Evolutionary conservation across 306 rosid genomes (phyloP).

Genomic region (Lathyrus aphaca): DNA sequence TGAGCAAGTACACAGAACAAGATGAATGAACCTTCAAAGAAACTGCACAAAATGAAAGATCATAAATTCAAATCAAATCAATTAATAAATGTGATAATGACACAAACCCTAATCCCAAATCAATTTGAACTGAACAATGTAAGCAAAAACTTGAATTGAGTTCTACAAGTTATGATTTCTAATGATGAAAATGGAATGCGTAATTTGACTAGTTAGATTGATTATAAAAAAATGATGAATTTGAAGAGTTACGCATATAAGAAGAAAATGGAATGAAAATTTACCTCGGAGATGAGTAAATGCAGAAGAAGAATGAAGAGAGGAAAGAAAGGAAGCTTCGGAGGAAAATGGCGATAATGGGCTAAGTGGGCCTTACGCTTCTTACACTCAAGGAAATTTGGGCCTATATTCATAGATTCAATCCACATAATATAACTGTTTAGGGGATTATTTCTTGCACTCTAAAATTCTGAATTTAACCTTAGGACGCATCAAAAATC

Average conservation of each 20-base stretch:
- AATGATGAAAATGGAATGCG: neutral
- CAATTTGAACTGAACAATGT: neutral
- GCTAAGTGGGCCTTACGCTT: neutral
- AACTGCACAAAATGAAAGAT: constrained; percentile 41
- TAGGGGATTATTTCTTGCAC: too few relatives aligned
- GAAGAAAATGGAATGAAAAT: neutral
- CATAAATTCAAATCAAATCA: neutral
- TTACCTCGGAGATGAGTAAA: constrained; percentile 2
- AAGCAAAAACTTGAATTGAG: neutral
- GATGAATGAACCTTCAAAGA: constrained; percentile 35
- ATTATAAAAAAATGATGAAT: neutral
- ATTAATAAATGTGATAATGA: neutral
- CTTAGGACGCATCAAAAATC: too few relatives aligned
- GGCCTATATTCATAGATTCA: too few relatives aligned
- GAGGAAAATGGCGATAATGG: neutral
- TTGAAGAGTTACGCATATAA: neutral
- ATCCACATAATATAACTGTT: too few relatives aligned
- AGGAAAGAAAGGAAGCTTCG: neutral
- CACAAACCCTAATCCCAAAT: neutral
- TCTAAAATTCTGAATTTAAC: too few relatives aligned
- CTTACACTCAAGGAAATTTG: neutral
- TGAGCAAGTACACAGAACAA: neutral
- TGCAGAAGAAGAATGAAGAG: constrained; percentile 23
- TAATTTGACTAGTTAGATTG: neutral
- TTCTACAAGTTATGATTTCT: neutral